These are phyloP conservation scores for Millerozyma miso DNA, from an alignment of 805 yeast genomes.

Conservation along the genomic window DNA sequence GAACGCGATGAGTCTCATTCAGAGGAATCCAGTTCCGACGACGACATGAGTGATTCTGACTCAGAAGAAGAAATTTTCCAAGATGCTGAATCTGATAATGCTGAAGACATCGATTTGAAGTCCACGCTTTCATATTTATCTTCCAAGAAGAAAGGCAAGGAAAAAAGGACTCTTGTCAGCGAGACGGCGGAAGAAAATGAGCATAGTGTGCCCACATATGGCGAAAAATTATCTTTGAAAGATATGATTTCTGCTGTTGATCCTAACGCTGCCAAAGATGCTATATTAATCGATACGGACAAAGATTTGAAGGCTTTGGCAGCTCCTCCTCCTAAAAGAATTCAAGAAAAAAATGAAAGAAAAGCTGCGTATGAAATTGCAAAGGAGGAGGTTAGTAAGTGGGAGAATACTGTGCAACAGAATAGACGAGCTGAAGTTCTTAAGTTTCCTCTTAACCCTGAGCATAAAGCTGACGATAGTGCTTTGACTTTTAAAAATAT, in stretches of 20 bases:
- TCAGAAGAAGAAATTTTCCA: constrained; percentile 25
- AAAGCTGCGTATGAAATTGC: constrained; percentile 87
- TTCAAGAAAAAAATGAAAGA: constrained; percentile 82
- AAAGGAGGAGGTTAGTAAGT: constrained; percentile 77
- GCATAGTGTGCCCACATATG: constrained; percentile 59
- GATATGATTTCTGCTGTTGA: constrained; percentile 74
- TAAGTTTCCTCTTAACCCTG: constrained; percentile 63
- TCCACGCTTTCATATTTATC: constrained; percentile 42
- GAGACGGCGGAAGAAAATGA: constrained; percentile 65
- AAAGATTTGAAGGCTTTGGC: constrained; percentile 50
- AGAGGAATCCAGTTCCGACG: constrained; percentile 16
- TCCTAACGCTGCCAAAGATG: constrained; percentile 43
- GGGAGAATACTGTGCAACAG: constrained; percentile 79
- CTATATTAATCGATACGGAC: constrained; percentile 45
- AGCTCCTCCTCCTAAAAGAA: constrained; percentile 80
- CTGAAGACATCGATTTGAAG: constrained; percentile 50
- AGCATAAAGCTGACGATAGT: constrained; percentile 38
- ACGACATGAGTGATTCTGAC: constrained; percentile 20
- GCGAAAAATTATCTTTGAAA: constrained; percentile 55
- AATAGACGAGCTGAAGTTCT: constrained; percentile 84
- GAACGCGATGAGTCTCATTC: constrained; percentile 22
- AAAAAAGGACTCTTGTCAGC: constrained; percentile 46
- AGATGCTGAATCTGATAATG: constrained; percentile 30
- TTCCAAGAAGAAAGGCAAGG: constrained; percentile 32
- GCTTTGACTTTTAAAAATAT: constrained; percentile 50